These are phyloP conservation scores for Aotearoamyces nothofagi DNA, from an alignment of 2,329 filamentous ascomycete species.

Conservation along the genomic window DNA sequence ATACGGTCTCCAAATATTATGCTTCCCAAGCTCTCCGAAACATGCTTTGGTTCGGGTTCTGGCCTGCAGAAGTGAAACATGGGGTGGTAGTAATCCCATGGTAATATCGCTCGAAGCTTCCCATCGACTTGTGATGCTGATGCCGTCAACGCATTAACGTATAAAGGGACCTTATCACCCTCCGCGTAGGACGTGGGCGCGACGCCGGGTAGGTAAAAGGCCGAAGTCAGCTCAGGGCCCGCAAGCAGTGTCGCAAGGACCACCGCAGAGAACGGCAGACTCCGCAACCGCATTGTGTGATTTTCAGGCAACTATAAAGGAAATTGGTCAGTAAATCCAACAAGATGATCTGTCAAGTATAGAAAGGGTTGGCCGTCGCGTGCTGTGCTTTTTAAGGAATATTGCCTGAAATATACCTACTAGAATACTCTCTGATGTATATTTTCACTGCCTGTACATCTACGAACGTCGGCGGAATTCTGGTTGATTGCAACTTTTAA, in stretches of 20 bases:
- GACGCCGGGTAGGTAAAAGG: slow-evolving; percentile 93
- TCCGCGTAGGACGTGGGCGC: slow-evolving; percentile 82
- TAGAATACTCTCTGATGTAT: too few species aligned
- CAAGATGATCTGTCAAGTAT: too few species aligned
- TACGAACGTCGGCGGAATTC: too few species aligned
- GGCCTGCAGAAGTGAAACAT: slow-evolving; percentile 82
- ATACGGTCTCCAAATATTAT: slow-evolving; percentile 97
- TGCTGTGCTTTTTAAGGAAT: too few species aligned
- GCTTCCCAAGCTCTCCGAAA: slow-evolving; percentile 83
- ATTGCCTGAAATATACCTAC: too few species aligned
- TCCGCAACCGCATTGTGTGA: slow-evolving; percentile 16
- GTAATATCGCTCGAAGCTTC: slow-evolving; percentile 79
- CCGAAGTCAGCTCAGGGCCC: slow-evolving; percentile 38
- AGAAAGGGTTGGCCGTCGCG: too few species aligned
- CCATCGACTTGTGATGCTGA: slow-evolving; percentile 63
- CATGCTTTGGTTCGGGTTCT: slow-evolving; percentile 57
- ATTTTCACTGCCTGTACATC: too few species aligned
- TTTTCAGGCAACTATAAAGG: too few species aligned
- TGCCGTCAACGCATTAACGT: slow-evolving; percentile 86
- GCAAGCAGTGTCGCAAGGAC: slow-evolving; percentile 34
- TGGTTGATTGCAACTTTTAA: too few species aligned
- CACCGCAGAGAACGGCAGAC: slow-evolving; percentile 24
- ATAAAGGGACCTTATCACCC: slow-evolving; percentile 68
- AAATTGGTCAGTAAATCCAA: too few species aligned
- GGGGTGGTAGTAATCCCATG: slow-evolving; percentile 90